Evolutionary conservation across 2,329 filamentous ascomycete species (phyloP).

Genomic region (Monilinia fructicola): DNA sequence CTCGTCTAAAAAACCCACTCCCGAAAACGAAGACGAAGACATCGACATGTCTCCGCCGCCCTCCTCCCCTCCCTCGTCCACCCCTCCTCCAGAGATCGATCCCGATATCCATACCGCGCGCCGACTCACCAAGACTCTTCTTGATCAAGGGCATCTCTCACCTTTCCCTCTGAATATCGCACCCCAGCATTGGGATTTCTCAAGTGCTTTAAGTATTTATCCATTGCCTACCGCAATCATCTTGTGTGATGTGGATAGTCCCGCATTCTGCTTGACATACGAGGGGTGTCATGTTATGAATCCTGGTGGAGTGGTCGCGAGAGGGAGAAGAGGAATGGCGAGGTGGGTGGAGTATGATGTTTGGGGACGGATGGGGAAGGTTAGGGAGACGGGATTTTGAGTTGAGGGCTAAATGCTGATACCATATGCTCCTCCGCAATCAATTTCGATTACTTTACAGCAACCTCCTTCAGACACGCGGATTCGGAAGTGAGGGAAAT

Average conservation of each 20-base stretch:
- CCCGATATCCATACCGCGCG: conserved; percentile 56
- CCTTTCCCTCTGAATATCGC: conserved; percentile 80
- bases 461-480: background rate
- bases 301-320: conserved; percentile 73
- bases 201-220: conserved; percentile 74
- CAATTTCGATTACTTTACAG: background rate
- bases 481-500: background rate
- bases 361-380: conserved; percentile 34
- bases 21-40: conserved; percentile 30
- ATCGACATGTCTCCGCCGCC: conserved; percentile 19
- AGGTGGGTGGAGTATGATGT: conserved; percentile 88
- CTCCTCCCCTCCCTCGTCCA: background rate
- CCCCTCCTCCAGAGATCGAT: conserved; percentile 42
- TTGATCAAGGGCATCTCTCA: conserved; percentile 86
- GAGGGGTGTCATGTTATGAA: conserved; percentile 97
- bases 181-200: conserved; percentile 89
- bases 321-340: conserved; percentile 65
- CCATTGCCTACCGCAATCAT: conserved; percentile 83
- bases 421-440: background rate
- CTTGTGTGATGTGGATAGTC: conserved; percentile 76
- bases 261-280: conserved; percentile 84
- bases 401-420: background rate
- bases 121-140: conserved; percentile 83
- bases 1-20: conserved; percentile 28
- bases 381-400: conserved; percentile 38